Evolutionary conservation across 202 grass and related monocot species (phyloP), one percentile per base, ranked within the genome.

Genomic region (Zoysia matrella): DNA sequence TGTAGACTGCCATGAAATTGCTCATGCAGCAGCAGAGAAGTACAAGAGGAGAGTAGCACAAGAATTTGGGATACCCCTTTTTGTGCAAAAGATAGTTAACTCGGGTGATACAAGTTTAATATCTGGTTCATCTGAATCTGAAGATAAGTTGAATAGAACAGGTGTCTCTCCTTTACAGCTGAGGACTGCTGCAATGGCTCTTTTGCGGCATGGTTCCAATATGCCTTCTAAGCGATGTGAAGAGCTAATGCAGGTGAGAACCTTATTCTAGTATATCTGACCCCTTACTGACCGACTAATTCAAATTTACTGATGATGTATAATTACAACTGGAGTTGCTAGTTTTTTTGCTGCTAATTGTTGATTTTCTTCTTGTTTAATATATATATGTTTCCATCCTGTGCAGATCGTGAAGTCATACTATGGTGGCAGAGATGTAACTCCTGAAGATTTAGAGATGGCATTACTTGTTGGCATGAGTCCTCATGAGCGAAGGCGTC

Each of bases 151-250:
- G 64, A 84, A 79, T 77, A 84, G 73, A 81, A 86, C 79, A 30
- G 95, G 95, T 3, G 95, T 98, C 6, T 91, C 92, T 15, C 92
- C 95, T 78, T 89, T 98, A 60, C 95, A 95, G 55, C 83, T 98
- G 36, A 86, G 95, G 77, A 98, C 90, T 69, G 92, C 95, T 82
- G 95, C 95, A 78, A 95, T 98, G 90, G 95, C 95, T n/a, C 95
- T 98, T 86, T 68, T 98, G 70, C 82, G 95, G 2, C 95, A 98
- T 89, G 95, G 90, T 65, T 85, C 90, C 60, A 93, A 72, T 71
- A 98, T 98, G 95, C 95, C 95, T 30, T 75, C 55, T 65, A 86
- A 86, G 71, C 91, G 95, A 80, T 70, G 76, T 16, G 85, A 88
- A 86, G 86, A 98, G 74, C 81, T 98, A 74, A 90, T 90, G 86